Evolutionary conservation across 108 stramenopile species (phyloP).

Genomic region (Parietichytrium sp.): DNA sequence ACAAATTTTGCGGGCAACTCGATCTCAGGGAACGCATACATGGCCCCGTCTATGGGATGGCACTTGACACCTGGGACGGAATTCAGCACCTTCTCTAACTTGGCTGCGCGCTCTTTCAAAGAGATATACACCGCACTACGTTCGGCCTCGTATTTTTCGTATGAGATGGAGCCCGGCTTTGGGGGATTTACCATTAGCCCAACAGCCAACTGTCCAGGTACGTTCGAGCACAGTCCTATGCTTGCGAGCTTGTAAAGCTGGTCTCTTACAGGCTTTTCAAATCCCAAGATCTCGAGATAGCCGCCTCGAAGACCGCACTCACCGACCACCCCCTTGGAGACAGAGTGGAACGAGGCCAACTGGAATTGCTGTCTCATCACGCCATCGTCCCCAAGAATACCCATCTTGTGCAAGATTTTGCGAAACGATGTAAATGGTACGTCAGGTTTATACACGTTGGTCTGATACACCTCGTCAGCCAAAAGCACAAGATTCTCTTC

Average conservation of each 20-base stretch:
- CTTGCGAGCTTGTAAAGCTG: slow-evolving; percentile 89
- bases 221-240: slow-evolving; percentile 77
- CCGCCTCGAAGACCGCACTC: slow-evolving; percentile 93
- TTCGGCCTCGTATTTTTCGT: slow-evolving; percentile 67
- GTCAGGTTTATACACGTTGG: slow-evolving; percentile 77
- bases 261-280: slow-evolving; percentile 75
- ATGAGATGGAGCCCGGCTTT: slow-evolving; percentile 64
- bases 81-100: slow-evolving; percentile 78
- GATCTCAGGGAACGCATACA: slow-evolving; percentile 92
- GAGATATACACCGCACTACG: slow-evolving; percentile 67
- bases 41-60: slow-evolving; percentile 83
- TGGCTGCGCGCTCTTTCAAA: slow-evolving; percentile 75
- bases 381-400: slow-evolving; percentile 9
- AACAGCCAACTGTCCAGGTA: slow-evolving; percentile 79
- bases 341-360: slow-evolving; percentile 85
- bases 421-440: slow-evolving; percentile 76
- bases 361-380: slow-evolving; percentile 61
- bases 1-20: slow-evolving; percentile 76
- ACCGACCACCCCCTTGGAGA: slow-evolving; percentile 84
- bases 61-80: slow-evolving; percentile 83
- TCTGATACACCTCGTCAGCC: slow-evolving; percentile 93
- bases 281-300: slow-evolving; percentile 79
- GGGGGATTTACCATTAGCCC: slow-evolving; percentile 88
- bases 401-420: slow-evolving; percentile 54
- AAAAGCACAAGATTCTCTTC: slow-evolving; percentile 75